A percentile compares a stretch with the other conserved stretches of the same genome.
Evolutionary conservation across 2,329 filamentous ascomycete genomes (phyloP).

Genomic region (Stachybotrys elegans): DNA sequence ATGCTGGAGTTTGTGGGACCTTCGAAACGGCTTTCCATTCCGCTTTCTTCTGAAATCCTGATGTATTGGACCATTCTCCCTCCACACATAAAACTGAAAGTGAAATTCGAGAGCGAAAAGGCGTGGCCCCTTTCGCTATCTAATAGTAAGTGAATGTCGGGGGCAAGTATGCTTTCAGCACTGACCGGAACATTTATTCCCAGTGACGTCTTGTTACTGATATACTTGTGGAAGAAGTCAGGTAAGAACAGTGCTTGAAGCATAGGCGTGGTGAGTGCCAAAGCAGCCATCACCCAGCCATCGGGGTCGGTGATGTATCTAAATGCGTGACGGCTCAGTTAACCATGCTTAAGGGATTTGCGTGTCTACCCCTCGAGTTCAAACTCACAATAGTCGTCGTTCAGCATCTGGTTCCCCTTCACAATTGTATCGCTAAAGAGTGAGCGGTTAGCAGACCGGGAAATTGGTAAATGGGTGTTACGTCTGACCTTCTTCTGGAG

Average conservation of each 20-base stretch:
- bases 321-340: too few relatives aligned
- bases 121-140: not conserved
- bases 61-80: not conserved
- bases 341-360: too few relatives aligned
- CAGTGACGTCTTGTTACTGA: not conserved
- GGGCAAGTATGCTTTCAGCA: not conserved
- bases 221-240: conserved; percentile 5
- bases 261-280: conserved; percentile 1
- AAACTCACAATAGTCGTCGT: conserved; percentile 2
- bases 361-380: not conserved
- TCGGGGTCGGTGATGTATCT: conserved; percentile 5
- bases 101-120: conserved; percentile 3
- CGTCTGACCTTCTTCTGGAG: conserved; percentile 1
- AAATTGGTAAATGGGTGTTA: not conserved
- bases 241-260: conserved; percentile 2
- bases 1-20: conserved; percentile 1
- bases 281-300: not conserved
- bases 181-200: conserved; percentile 3
- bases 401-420: conserved; percentile 2
- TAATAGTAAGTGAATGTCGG: not conserved
- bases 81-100: conserved; percentile 3
- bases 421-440: conserved; percentile 1
- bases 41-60: not conserved
- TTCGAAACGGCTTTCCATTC: conserved; percentile 2
- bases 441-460: not conserved